phyloP scores from a whole-genome alignment of 2,329 filamentous ascomycete species.

The Ceratocystis smalleyi region DNA sequence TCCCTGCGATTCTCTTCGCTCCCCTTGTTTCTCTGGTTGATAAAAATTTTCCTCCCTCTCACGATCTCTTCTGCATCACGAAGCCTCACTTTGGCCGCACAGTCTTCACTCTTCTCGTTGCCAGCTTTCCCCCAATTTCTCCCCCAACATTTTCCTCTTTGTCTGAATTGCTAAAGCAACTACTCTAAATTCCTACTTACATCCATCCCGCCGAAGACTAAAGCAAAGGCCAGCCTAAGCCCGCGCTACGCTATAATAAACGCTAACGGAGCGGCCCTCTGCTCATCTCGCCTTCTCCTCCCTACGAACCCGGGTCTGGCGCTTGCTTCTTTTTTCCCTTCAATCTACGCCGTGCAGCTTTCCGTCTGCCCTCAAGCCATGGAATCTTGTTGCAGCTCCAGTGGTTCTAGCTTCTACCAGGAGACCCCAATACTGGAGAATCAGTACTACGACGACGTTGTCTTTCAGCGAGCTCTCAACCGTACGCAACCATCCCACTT shows the following conservation, averaged over 20 bases:
- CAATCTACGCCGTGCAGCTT: too few relatives aligned
- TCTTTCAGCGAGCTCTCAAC: constrained; percentile 35
- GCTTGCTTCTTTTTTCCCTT: background rate
- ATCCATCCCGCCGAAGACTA: background rate
- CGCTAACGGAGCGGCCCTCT: background rate
- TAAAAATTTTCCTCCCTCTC: background rate
- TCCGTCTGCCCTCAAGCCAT: background rate
- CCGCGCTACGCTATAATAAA: background rate
- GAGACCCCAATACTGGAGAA: constrained; percentile 35
- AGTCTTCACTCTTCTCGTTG: background rate
- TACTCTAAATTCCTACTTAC: background rate
- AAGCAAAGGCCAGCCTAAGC: background rate
- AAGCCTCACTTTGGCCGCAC: background rate
- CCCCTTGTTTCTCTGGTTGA: background rate
- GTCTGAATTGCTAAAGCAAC: background rate
- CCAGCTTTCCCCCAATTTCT: background rate
- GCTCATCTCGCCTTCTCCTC: background rate
- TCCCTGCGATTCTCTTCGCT: background rate
- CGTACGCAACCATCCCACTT: constrained; percentile 25
- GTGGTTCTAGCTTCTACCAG: constrained; percentile 42
- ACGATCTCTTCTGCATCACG: background rate
- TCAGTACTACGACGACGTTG: constrained; percentile 41
- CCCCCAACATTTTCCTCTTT: background rate
- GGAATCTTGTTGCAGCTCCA: constrained; percentile 19
- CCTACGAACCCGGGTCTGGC: background rate